Evolutionary conservation across 805 yeast species (phyloP), one percentile per base, ranked within the genome.

Genomic region (Metschnikowia santaceciliae): DNA sequence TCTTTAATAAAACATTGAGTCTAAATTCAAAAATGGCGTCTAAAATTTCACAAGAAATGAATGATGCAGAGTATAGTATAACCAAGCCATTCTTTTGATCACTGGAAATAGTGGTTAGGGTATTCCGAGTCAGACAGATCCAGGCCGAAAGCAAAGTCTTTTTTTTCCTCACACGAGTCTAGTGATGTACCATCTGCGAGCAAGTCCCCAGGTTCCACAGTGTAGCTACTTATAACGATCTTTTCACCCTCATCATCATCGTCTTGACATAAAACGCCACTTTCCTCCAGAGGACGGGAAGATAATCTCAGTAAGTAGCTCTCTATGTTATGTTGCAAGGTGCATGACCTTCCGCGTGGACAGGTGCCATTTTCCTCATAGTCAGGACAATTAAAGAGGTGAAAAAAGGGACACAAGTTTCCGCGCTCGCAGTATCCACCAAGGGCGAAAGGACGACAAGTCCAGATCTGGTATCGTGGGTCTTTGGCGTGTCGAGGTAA

Each of bases 391-490:
- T 80, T 79, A 56, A 72, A 77, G 14, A 68, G 65, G 61, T 88
- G 96, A 34, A 76, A 65, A 42, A 78, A 75, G 5, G 77, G 72
- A 61, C 95, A 88, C 32, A 60, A 55, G 23, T 67, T 60, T 0
- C 94, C 96, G 22, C 79, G 64, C 32, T 71, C 77, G 65, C 95
- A 88, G 68, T 79, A 86, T 0, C 91, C 90, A 15, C 80, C 79
- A 33, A 83, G 58, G 4, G 91, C 78, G 69, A 88, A 88, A 30
- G 78, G 82, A 20, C 88, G 71, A 61, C 96, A 88, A 0, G 81
- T 71, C 61, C 72, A 67, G 3, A 82, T 67, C 30, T 71, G 75
- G 40, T 54, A 42, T 63, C 58, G 26, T 56, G 65, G 36, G 74
- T 80, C 47, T 59, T 59, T 69, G 72, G 77, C 66, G 77, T 88